A percentile compares a stretch with the other conserved stretches of the same genome.
Evolutionary conservation across 257 asterid species (phyloP).

Genomic region (Solanum chiquidenum): DNA sequence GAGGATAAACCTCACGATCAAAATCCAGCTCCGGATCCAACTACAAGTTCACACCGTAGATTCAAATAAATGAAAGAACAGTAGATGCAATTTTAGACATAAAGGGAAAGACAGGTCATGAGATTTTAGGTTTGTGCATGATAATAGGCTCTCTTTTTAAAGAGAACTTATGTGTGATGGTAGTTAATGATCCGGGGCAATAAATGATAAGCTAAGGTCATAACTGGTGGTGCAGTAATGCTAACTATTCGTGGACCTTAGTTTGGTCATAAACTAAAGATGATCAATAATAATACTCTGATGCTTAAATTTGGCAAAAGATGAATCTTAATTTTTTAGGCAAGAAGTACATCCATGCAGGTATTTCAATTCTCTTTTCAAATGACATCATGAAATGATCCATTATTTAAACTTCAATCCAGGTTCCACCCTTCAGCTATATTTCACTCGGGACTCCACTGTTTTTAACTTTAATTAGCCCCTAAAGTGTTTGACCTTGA

Average conservation of each 20-base stretch:
- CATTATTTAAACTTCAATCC: background rate
- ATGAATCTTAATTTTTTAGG: background rate
- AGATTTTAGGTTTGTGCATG: background rate
- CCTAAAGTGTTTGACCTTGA: background rate
- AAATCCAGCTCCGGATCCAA: constrained; percentile 98
- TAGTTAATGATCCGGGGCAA: background rate
- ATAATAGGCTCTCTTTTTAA: background rate
- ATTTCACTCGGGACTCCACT: background rate
- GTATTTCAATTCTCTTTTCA: background rate
- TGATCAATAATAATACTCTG: background rate
- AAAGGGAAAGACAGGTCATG: background rate
- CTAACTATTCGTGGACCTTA: background rate
- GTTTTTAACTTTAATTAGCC: background rate
- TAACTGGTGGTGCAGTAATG: background rate
- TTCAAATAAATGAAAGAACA: constrained; percentile 7
- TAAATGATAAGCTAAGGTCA: background rate
- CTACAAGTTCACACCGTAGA: constrained; percentile 37
- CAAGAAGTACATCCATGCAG: background rate
- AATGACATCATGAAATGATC: background rate
- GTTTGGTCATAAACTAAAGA: background rate
- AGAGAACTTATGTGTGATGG: background rate
- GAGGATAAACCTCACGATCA: constrained; percentile 99
- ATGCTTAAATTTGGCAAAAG: background rate
- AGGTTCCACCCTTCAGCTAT: background rate
- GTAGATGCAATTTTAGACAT: background rate